phyloP scores from a whole-genome alignment of 768 basidiomycete genomes.

The Piloderma croceum region DNA sequence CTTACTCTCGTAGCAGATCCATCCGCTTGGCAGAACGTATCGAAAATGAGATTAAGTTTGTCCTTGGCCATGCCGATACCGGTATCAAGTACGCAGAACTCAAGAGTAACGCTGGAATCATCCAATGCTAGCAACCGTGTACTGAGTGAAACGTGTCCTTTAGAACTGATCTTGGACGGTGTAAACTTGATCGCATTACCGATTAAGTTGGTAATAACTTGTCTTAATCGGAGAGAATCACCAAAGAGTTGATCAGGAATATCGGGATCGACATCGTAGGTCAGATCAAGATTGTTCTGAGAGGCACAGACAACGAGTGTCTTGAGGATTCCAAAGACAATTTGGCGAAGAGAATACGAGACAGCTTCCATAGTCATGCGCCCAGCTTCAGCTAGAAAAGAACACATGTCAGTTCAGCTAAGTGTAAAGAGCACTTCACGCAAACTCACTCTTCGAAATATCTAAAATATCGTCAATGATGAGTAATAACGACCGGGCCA shows the following conservation, averaged over 20 bases:
- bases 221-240: slow-evolving; percentile 88
- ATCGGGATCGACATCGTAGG: slow-evolving; percentile 91
- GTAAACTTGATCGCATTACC: slow-evolving; percentile 99
- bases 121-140: slow-evolving; percentile 75
- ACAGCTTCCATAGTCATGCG: slow-evolving; percentile 99
- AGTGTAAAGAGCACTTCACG: neutral
- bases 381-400: slow-evolving; percentile 84
- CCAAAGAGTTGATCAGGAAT: slow-evolving; percentile 97
- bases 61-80: slow-evolving; percentile 99
- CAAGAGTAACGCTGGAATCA: slow-evolving; percentile 80
- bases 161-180: slow-evolving; percentile 66
- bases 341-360: slow-evolving; percentile 95
- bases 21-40: slow-evolving; percentile 98
- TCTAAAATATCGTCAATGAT: slow-evolving; percentile 99
- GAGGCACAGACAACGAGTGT: slow-evolving; percentile 96
- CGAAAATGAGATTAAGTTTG: slow-evolving; percentile 96
- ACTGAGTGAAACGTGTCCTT: slow-evolving; percentile 88
- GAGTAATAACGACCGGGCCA: slow-evolving; percentile 86
- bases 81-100: slow-evolving; percentile 97
- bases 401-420: slow-evolving; percentile 11
- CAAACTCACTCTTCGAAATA: slow-evolving; percentile 91
- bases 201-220: slow-evolving; percentile 92
- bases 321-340: slow-evolving; percentile 95
- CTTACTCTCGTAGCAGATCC: slow-evolving; percentile 91
- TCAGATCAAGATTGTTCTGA: slow-evolving; percentile 93